These are phyloP conservation scores for Oryza punctata DNA, from an alignment of 176 grass and related monocot genomes.

Conservation along the genomic window DNA sequence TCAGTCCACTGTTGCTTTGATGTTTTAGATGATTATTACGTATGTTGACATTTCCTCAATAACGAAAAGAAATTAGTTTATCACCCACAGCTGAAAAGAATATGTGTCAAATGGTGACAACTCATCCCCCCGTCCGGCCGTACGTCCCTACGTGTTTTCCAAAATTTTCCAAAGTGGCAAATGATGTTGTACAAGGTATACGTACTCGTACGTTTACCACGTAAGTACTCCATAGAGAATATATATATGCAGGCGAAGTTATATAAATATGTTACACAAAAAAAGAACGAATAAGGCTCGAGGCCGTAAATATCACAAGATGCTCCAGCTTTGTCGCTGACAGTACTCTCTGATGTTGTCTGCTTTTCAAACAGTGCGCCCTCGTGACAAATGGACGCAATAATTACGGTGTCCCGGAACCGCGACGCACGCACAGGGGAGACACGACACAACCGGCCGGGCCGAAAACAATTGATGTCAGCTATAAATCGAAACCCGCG, in stretches of 20 bases:
- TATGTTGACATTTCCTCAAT: neutral
- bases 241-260: too few species aligned
- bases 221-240: too few species aligned
- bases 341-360: neutral
- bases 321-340: neutral
- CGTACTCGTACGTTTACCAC: neutral
- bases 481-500: constrained; percentile 1
- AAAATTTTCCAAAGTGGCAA: too few species aligned
- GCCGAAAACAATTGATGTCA: constrained; percentile 21
- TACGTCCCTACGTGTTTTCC: neutral
- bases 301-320: neutral
- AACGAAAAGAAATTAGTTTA: neutral
- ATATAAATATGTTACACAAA: too few species aligned
- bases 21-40: neutral
- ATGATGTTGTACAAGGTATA: too few species aligned
- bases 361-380: neutral
- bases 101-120: neutral
- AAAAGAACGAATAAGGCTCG: neutral
- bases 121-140: neutral
- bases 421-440: neutral
- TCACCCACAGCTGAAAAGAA: neutral
- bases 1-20: neutral
- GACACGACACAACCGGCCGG: neutral
- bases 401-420: neutral
- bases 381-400: neutral